Evolutionary conservation across 208 protist genomes (phyloP).

Genomic region (Naegleria gruberi): DNA sequence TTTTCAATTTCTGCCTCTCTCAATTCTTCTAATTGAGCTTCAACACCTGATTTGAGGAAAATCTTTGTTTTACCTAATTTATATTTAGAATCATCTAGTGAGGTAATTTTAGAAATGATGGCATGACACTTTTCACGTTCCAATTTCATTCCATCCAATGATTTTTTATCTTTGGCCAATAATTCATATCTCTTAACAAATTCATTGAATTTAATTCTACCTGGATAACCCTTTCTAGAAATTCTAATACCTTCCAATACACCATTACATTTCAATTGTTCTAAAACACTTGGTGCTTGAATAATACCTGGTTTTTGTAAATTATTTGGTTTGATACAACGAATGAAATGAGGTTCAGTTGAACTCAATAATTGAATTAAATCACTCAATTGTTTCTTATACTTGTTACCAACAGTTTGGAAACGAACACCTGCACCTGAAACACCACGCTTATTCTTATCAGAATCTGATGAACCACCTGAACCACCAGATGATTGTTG

Average conservation of each 20-base stretch:
- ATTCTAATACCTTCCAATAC: conserved; percentile 51
- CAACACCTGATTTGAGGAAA: conserved; percentile 45
- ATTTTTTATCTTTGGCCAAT: conserved; percentile 22
- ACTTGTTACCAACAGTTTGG: conserved; percentile 31
- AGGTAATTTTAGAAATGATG: not conserved
- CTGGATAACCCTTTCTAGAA: conserved; percentile 46
- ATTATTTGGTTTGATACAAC: conserved; percentile 43
- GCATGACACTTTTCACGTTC: not conserved
- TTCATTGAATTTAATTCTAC: conserved; percentile 36
- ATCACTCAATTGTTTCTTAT: conserved; percentile 25
- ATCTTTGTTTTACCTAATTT: conserved; percentile 40
- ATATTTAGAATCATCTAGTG: conserved; percentile 10
- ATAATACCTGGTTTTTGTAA: conserved; percentile 24
- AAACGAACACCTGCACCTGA: conserved; percentile 13
- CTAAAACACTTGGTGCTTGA: conserved; percentile 26
- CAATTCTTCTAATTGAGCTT: conserved; percentile 59
- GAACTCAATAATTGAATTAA: conserved; percentile 31
- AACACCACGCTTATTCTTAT: not conserved
- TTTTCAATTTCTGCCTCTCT: conserved; percentile 48
- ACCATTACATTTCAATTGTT: conserved; percentile 51
- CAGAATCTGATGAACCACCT: not conserved
- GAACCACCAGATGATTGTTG: not conserved
- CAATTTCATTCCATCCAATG: not conserved
- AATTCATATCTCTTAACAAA: conserved; percentile 41
- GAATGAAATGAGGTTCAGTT: conserved; percentile 41